Percentiles rank a stretch among this genome's conserved stretches.
Conservation (phyloP, 495 filamentous ascomycete species). For the Aspergillus incahuasiensis region DNA sequence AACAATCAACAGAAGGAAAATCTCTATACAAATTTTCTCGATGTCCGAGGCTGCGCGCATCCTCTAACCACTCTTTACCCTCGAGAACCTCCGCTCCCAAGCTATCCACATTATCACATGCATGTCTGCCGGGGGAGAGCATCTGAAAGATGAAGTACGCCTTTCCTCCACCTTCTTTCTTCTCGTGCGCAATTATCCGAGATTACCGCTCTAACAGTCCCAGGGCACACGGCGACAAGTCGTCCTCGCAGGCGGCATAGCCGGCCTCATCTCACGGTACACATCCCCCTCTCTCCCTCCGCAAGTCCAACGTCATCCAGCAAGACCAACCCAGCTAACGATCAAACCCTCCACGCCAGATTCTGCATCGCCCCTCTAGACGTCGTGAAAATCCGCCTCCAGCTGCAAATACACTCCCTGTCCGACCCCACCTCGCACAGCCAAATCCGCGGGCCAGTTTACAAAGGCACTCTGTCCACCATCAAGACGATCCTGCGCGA, state of each 20-base stretch:
- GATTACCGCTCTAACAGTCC: background rate
- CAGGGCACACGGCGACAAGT: conserved; percentile 81
- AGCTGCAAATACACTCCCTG: conserved; percentile 79
- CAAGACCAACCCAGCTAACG: background rate
- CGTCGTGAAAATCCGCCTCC: conserved; percentile 94
- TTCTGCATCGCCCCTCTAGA: conserved; percentile 92
- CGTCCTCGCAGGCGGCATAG: conserved; percentile 75
- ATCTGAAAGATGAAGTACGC: conserved; percentile 83
- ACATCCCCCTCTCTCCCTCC: background rate
- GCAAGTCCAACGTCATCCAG: background rate
- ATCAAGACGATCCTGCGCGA: conserved; percentile 3
- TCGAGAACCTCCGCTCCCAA: conserved; percentile 4
- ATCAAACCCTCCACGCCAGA: conserved; percentile 32
- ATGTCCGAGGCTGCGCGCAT: conserved; percentile 3
- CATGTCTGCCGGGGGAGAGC: conserved; percentile 69
- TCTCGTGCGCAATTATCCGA: background rate
- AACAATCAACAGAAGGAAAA: background rate
- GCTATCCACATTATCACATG: conserved; percentile 34
- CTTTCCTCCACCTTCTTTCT: background rate
- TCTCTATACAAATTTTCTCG: background rate
- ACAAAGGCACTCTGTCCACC: background rate
- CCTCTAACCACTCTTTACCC: background rate
- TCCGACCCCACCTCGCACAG: conserved; percentile 53
- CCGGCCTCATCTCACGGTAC: conserved; percentile 83
- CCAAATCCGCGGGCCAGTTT: background rate